Base-by-base conservation (phyloP, 2,329 filamentous ascomycete genomes). In the Fusarium sp. region DNA sequence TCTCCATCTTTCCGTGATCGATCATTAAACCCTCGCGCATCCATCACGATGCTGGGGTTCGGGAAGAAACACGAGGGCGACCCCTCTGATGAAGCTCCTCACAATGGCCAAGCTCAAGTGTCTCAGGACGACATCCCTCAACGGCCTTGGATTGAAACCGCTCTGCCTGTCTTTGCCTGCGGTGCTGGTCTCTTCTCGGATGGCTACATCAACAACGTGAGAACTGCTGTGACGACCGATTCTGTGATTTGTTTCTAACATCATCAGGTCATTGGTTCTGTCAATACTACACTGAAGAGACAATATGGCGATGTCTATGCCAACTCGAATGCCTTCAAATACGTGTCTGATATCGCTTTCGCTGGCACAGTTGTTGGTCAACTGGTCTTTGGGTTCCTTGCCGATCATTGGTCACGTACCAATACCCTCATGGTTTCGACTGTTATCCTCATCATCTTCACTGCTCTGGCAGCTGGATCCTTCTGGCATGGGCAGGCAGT, bases 181-280 rank as follows among this genome's bases (percentile, higher is more conserved):
- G 94, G 94, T 67, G 92, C 94, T 50, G 94, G 94, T 73, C 84
- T 97, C 3, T 97, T 97, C 79, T 94, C 91, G 23, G 94, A 97
- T 78, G 94, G 94, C 17, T 97, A 97, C 78, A 87, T 97, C 76
- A 96, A 97, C 80, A 93, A 92, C 74, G 92, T 93, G 80, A 65
- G 76, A 55, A 36, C 43, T 11, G 11, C 18, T 1, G 10, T 56
- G 0, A 27, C 27, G 5, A 4, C 25, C 27, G 4, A 5, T 29
- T 11, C 10, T 10, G n/a, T 35, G 23, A 13, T 3, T 6, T 11
- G 20, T 29, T 33, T 18, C 15, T 59, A 33, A 41, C 31, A 3
- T 37, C 14, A n/a, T 9, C 53, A 91, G 91, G 91, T 97, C 67
- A 97, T 97, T 71, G 93, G 94, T 8, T 92, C 91, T 5, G 94